Conservation (phyloP, 2,329 filamentous ascomycete genomes). For the Coleophoma eucalyptorum region DNA sequence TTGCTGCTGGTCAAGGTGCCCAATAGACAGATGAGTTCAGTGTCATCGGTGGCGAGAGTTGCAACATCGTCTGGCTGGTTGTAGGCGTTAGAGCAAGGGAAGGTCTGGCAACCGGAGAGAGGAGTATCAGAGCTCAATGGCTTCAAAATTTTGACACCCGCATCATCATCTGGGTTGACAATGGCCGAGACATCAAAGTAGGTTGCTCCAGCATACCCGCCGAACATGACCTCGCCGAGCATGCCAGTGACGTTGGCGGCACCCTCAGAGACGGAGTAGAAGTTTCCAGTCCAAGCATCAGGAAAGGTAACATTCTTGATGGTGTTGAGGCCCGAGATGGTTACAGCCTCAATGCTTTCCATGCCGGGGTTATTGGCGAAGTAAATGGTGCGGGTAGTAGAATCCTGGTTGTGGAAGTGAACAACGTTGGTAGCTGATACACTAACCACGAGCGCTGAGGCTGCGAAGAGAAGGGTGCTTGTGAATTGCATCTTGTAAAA, state of each 20-base stretch:
- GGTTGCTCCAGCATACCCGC: slow-evolving; percentile 42
- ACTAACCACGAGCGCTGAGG: slow-evolving; percentile 36
- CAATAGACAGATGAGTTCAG: slow-evolving; percentile 41
- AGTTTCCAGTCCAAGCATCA: slow-evolving; percentile 38
- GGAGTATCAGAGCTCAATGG: slow-evolving; percentile 32
- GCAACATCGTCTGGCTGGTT: slow-evolving; percentile 49
- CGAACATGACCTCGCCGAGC: slow-evolving; percentile 48
- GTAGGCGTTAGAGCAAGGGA: slow-evolving; percentile 52
- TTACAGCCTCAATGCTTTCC: slow-evolving; percentile 12
- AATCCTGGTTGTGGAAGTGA: slow-evolving; percentile 57
- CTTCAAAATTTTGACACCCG: slow-evolving; percentile 52
- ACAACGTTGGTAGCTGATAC: slow-evolving; percentile 42
- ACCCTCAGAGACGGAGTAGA: slow-evolving; percentile 42
- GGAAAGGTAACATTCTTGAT: slow-evolving; percentile 35
- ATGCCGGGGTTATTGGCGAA: slow-evolving; percentile 22
- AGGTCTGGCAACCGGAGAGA: slow-evolving; percentile 46
- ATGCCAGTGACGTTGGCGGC: slow-evolving; percentile 40
- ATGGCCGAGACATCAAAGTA: slow-evolving; percentile 60
- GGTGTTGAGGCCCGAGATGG: slow-evolving; percentile 15
- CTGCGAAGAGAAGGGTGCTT: slow-evolving; percentile 32
- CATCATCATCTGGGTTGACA: slow-evolving; percentile 43
- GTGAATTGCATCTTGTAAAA: slow-evolving; percentile 50
- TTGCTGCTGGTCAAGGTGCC: slow-evolving; percentile 17
- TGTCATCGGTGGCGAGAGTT: slow-evolving; percentile 47
- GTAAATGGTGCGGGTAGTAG: slow-evolving; percentile 29